Percentiles rank a stretch among this genome's conserved stretches.
Evolutionary conservation across 495 filamentous ascomycete genomes (phyloP).

Genomic region (Penicillium fimorum): DNA sequence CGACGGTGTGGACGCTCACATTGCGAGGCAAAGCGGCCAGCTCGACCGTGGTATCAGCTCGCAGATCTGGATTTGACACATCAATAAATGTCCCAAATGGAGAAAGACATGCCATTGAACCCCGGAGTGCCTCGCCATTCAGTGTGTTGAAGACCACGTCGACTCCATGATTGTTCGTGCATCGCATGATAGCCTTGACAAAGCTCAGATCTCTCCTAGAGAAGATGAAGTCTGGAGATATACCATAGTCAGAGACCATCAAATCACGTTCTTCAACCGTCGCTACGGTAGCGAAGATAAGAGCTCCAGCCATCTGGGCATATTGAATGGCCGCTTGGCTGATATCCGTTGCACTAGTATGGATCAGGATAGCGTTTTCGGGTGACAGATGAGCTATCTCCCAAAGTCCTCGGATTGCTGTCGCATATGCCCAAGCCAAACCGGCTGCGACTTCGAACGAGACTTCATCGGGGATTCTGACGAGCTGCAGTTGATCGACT

Average conservation of each 20-base stretch:
- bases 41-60: slow-evolving; percentile 21
- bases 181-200: slow-evolving; percentile 42
- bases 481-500: slow-evolving; percentile 12
- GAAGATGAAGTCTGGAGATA: slow-evolving; percentile 47
- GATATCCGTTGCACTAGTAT: slow-evolving; percentile 45
- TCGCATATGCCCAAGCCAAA: slow-evolving; percentile 25
- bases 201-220: slow-evolving; percentile 49
- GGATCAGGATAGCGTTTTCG: slow-evolving; percentile 47
- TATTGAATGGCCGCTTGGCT: slow-evolving; percentile 51
- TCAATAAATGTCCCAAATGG: slow-evolving; percentile 48
- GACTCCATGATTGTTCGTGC: slow-evolving; percentile 52
- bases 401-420: slow-evolving; percentile 31
- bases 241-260: slow-evolving; percentile 34
- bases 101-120: slow-evolving; percentile 49
- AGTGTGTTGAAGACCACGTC: slow-evolving; percentile 56
- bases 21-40: slow-evolving; percentile 20
- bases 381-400: slow-evolving; percentile 27
- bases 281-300: slow-evolving; percentile 48
- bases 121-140: slow-evolving; percentile 40
- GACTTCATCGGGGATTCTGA: slow-evolving; percentile 21
- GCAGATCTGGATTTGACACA: slow-evolving; percentile 39
- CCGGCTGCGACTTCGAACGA: slow-evolving; percentile 27
- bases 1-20: slow-evolving; percentile 25
- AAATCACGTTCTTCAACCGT: slow-evolving; percentile 40
- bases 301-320: slow-evolving; percentile 32